A percentile compares a stretch with the other conserved stretches of the same genome.
These are phyloP conservation scores for Tricholoma matsutake DNA, from an alignment of 768 basidiomycete species.

Conservation along the genomic window DNA sequence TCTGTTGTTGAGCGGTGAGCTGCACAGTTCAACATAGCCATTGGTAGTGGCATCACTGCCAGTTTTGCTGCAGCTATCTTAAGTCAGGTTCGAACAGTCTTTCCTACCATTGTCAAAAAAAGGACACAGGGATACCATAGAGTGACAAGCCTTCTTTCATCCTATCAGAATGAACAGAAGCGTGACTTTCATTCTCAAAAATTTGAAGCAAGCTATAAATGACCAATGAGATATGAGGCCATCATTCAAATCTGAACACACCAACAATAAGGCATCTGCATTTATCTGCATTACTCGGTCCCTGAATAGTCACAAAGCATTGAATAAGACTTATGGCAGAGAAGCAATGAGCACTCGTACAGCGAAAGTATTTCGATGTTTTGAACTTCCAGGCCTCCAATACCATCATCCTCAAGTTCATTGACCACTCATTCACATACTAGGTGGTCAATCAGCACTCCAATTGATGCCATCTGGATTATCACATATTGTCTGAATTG, in stretches of 20 bases:
- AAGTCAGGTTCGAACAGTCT: slow-evolving; percentile 52
- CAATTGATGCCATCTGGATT: slow-evolving; percentile 78
- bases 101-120: neutral
- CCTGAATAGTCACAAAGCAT: slow-evolving; percentile 35
- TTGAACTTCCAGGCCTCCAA: slow-evolving; percentile 60
- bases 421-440: slow-evolving; percentile 59
- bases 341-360: slow-evolving; percentile 35
- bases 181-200: slow-evolving; percentile 85
- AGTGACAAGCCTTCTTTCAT: slow-evolving; percentile 90
- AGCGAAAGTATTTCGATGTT: slow-evolving; percentile 71
- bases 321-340: neutral
- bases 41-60: slow-evolving; percentile 72
- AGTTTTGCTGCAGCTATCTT: slow-evolving; percentile 78
- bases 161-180: slow-evolving; percentile 78
- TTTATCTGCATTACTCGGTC: slow-evolving; percentile 90
- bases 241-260: slow-evolving; percentile 14
- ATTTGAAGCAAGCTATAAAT: slow-evolving; percentile 79
- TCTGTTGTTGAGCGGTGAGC: slow-evolving; percentile 35
- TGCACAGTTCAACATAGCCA: slow-evolving; percentile 53
- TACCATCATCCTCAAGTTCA: slow-evolving; percentile 64
- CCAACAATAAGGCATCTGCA: slow-evolving; percentile 76
- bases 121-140: slow-evolving; percentile 52
- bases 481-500: neutral
- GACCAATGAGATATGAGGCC: neutral
- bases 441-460: slow-evolving; percentile 78